Conservation (phyloP, 805 yeast species). For the Tetrapisispora iriomotensis region DNA sequence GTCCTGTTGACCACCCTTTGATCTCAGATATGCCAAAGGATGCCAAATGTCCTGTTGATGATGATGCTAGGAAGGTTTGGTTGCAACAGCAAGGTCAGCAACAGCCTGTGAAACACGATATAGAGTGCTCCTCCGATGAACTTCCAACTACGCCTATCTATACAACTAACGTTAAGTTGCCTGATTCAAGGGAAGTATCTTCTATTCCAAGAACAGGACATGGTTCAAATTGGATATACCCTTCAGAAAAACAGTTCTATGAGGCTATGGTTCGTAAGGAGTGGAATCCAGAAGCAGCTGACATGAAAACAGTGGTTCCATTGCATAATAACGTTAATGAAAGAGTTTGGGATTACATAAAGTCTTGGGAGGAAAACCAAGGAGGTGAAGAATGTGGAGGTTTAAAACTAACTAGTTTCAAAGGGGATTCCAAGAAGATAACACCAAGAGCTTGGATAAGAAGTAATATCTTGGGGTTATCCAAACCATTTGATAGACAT, state of each 20-base stretch:
- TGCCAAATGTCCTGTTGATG: slow-evolving; percentile 58
- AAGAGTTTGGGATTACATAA: slow-evolving; percentile 78
- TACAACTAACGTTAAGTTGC: slow-evolving; percentile 36
- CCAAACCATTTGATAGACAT: slow-evolving; percentile 88
- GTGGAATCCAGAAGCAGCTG: slow-evolving; percentile 72
- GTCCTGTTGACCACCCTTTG: slow-evolving; percentile 1
- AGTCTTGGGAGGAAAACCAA: slow-evolving; percentile 65
- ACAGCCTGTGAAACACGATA: slow-evolving; percentile 11
- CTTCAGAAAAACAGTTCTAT: slow-evolving; percentile 88
- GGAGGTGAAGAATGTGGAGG: slow-evolving; percentile 71
- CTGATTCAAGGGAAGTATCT: slow-evolving; percentile 67
- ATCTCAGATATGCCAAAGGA: not conserved
- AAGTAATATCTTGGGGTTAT: slow-evolving; percentile 50
- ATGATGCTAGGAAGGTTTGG: slow-evolving; percentile 51
- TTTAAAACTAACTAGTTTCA: slow-evolving; percentile 70
- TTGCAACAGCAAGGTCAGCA: slow-evolving; percentile 28
- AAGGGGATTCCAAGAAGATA: slow-evolving; percentile 75
- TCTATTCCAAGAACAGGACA: slow-evolving; percentile 74
- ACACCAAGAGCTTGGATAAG: slow-evolving; percentile 83
- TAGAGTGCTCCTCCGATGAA: slow-evolving; percentile 38
- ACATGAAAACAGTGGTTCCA: slow-evolving; percentile 87
- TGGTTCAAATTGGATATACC: slow-evolving; percentile 78
- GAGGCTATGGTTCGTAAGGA: slow-evolving; percentile 90
- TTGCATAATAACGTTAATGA: slow-evolving; percentile 92
- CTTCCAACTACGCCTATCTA: slow-evolving; percentile 27